Evolutionary conservation across 352 stramenopile species (phyloP).

Genomic region (Phytophthora pisi): DNA sequence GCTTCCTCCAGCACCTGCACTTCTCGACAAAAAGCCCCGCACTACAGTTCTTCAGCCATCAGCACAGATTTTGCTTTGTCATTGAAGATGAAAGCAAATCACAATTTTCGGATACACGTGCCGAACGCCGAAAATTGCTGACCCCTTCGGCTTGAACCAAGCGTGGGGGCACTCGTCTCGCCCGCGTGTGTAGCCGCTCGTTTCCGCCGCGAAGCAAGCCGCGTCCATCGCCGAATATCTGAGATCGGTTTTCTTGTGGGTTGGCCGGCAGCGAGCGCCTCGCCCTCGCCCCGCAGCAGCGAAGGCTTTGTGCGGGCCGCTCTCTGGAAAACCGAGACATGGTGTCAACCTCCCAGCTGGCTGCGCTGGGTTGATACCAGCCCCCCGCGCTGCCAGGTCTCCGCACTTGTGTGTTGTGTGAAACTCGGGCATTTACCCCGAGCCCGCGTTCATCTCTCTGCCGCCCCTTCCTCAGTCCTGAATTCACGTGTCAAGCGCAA

Average conservation of each 20-base stretch:
- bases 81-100: not conserved
- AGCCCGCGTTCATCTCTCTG: slow-evolving; percentile 31
- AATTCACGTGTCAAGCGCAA: slow-evolving; percentile 18
- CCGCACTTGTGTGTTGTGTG: slow-evolving; percentile 1
- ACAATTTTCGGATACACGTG: not conserved
- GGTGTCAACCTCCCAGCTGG: slow-evolving; percentile 22
- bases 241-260: slow-evolving; percentile 30
- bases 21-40: too few species aligned
- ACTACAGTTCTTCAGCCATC: too few species aligned
- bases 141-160: not conserved
- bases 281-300: slow-evolving; percentile 3
- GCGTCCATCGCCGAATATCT: not conserved
- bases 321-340: slow-evolving; percentile 35
- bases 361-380: slow-evolving; percentile 10
- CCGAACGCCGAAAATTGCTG: not conserved
- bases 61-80: too few species aligned
- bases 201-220: not conserved
- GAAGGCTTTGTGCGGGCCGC: slow-evolving; percentile 6
- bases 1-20: too few species aligned
- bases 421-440: slow-evolving; percentile 4
- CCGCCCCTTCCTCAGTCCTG: slow-evolving; percentile 26
- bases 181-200: not conserved
- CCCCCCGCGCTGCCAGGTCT: slow-evolving; percentile 8
- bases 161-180: not conserved
- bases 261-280: slow-evolving; percentile 19